phyloP scores from a whole-genome alignment of 148 eudicot species.

The Rhododendron mucronatum region DNA sequence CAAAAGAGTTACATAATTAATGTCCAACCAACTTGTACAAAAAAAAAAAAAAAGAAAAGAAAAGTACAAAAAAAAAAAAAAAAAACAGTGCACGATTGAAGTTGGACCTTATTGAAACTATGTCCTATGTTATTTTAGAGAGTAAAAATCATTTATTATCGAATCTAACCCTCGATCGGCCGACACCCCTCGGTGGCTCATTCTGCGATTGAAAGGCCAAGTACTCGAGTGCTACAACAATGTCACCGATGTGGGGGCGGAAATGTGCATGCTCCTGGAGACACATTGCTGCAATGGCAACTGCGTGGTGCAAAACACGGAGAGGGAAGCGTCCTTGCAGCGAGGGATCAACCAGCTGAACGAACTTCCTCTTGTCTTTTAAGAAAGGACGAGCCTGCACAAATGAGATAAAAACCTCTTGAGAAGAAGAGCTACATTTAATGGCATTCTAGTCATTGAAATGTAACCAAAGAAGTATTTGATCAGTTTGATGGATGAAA shows the following conservation, averaged over 20 bases:
- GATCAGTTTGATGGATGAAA: not conserved
- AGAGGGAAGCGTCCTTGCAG: conserved; percentile 47
- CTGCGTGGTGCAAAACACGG: conserved; percentile 53
- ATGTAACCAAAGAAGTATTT: not conserved
- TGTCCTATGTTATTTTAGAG: too few relatives aligned
- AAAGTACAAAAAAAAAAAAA: too few relatives aligned
- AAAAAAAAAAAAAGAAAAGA: too few relatives aligned
- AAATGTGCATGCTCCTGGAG: conserved; percentile 53
- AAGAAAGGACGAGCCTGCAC: conserved; percentile 52
- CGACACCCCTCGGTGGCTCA: conserved; percentile 13
- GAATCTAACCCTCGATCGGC: not conserved
- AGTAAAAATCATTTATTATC: too few relatives aligned
- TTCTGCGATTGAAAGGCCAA: conserved; percentile 44
- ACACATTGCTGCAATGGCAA: conserved; percentile 59
- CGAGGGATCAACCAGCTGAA: conserved; percentile 60
- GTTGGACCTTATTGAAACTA: too few relatives aligned
- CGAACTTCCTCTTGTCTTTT: conserved; percentile 44
- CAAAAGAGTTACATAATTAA: too few relatives aligned
- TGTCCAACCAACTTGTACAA: too few relatives aligned
- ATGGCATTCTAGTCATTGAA: not conserved
- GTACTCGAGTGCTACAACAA: conserved; percentile 68
- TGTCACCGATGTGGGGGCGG: conserved; percentile 60
- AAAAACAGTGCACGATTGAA: too few relatives aligned
- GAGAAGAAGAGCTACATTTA: not conserved
- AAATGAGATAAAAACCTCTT: not conserved